phyloP scores from a whole-genome alignment of 108 stramenopile genomes.

The Pinguiococcus pyrenoidosus region DNA sequence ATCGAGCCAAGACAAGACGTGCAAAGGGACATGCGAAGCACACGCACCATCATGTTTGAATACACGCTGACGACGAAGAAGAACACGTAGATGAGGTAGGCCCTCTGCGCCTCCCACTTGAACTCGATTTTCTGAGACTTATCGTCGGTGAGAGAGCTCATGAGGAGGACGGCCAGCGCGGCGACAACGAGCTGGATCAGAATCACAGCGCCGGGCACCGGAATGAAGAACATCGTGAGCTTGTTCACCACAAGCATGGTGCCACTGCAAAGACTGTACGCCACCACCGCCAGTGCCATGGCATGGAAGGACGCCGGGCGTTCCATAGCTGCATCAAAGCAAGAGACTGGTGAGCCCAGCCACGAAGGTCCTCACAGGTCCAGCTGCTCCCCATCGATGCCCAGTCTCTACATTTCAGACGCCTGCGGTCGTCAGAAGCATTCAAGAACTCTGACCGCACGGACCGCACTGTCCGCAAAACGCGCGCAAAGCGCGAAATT shows the following conservation, averaged over 20 bases:
- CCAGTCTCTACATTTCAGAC: too few species aligned
- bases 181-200: slow-evolving; percentile 35
- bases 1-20: too few species aligned
- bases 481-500: too few species aligned
- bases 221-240: slow-evolving; percentile 43
- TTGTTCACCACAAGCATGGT: slow-evolving; percentile 52
- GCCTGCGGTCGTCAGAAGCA: too few species aligned
- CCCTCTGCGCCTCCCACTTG: not conserved
- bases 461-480: too few species aligned
- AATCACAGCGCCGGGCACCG: slow-evolving; percentile 39
- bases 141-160: slow-evolving; percentile 33
- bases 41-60: slow-evolving; percentile 13
- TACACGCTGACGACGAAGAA: slow-evolving; percentile 6
- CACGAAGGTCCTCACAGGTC: too few species aligned
- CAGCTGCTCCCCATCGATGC: too few species aligned
- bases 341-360: too few species aligned
- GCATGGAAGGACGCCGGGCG: not conserved
- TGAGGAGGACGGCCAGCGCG: slow-evolving; percentile 18
- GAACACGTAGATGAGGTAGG: slow-evolving; percentile 6
- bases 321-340: too few species aligned
- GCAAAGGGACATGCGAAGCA: too few species aligned
- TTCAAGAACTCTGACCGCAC: too few species aligned
- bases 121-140: slow-evolving; percentile 19
- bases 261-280: slow-evolving; percentile 47
- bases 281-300: slow-evolving; percentile 31